Percentiles rank a stretch among this genome's conserved stretches.
Conservation (phyloP, 177 flowering plant genomes). For the Vitis hybrid region DNA sequence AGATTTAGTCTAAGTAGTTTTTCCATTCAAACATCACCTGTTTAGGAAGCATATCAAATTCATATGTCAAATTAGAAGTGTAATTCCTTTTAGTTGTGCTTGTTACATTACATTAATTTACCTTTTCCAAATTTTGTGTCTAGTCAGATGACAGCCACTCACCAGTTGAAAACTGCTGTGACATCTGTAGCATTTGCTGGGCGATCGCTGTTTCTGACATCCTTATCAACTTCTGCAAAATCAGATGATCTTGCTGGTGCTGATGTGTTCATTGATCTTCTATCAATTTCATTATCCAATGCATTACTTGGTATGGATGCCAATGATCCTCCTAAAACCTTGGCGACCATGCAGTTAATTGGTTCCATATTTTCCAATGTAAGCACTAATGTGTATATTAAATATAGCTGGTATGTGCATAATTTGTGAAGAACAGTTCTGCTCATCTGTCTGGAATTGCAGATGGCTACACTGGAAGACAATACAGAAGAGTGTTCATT, state of each 20-base stretch:
- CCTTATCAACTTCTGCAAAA: constrained; percentile 46
- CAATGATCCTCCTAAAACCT: constrained; percentile 97
- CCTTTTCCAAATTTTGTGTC: constrained; percentile 24
- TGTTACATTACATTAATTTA: constrained; percentile 22
- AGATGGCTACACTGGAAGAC: constrained; percentile 81
- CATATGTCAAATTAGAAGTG: neutral
- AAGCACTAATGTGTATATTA: constrained; percentile 22
- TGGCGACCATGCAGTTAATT: constrained; percentile 95
- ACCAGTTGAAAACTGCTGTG: constrained; percentile 93
- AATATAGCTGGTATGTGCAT: constrained; percentile 6
- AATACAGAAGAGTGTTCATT: constrained; percentile 37
- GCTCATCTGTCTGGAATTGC: constrained; percentile 27
- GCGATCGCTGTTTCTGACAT: constrained; percentile 67
- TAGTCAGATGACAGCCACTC: constrained; percentile 92
- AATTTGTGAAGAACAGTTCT: constrained; percentile 1
- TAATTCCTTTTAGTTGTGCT: neutral
- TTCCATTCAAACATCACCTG: neutral
- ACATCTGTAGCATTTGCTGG: constrained; percentile 92
- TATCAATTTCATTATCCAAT: constrained; percentile 77
- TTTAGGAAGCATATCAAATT: neutral
- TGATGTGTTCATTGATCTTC: constrained; percentile 51
- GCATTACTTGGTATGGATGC: constrained; percentile 99
- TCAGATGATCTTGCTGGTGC: constrained; percentile 33
- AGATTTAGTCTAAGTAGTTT: neutral
- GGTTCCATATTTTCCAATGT: constrained; percentile 96